Percentiles rank a stretch among this genome's conserved stretches.
These are phyloP conservation scores for Ballota nigra DNA, from an alignment of 257 asterid genomes.

Conservation along the genomic window DNA sequence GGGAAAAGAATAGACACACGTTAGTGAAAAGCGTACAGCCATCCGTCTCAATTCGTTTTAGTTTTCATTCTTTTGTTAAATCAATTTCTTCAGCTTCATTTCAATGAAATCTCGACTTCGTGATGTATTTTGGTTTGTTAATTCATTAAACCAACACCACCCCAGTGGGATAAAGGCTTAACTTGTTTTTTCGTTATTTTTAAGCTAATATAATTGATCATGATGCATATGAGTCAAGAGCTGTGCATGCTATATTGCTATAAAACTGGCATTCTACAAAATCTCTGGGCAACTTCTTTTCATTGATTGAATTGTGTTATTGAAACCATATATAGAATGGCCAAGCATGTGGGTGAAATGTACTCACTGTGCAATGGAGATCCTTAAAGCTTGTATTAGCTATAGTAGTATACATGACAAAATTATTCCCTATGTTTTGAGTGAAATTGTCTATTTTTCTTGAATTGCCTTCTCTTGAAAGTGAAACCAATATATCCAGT, in stretches of 20 bases:
- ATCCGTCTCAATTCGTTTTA: neutral
- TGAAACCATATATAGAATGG: neutral
- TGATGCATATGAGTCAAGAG: neutral
- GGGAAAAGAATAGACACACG: neutral
- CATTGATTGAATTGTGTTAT: neutral
- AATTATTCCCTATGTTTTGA: neutral
- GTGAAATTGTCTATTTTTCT: neutral
- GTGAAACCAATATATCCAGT: neutral
- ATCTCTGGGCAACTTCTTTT: neutral
- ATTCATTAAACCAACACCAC: neutral
- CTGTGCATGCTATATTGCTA: neutral
- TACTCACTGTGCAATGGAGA: neutral
- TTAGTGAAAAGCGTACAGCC: neutral
- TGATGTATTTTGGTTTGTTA: neutral
- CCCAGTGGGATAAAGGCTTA: neutral
- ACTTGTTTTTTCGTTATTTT: neutral
- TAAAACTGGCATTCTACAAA: neutral
- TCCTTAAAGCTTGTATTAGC: neutral
- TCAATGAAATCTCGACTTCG: neutral
- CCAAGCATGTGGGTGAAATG: neutral
- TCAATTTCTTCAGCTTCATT: constrained; percentile 9
- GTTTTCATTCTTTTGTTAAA: neutral
- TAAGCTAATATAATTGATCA: neutral
- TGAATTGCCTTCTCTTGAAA: neutral
- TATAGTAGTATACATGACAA: neutral